Evolutionary conservation across 768 basidiomycete genomes (phyloP), one percentile per base, ranked within the genome.

Genomic region (Naganishia vishniacii): DNA sequence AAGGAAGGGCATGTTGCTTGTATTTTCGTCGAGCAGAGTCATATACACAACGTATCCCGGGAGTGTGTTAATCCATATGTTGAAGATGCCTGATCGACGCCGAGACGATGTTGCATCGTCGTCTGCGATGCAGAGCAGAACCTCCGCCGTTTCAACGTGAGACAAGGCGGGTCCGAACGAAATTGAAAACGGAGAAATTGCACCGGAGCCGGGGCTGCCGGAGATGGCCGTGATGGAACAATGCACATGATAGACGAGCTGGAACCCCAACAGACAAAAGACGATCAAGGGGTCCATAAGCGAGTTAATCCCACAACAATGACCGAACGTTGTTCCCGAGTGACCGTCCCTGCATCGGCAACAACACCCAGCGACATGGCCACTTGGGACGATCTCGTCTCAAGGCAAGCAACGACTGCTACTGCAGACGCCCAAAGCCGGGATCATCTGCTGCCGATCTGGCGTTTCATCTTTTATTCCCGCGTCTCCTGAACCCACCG

Each of bases 391-490:
- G 11, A 20, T 20, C 42, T 11, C 42, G 5, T 15, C n/a, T n/a
- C n/a, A n/a, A n/a, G n/a, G n/a, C n/a, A n/a, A n/a, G n/a, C n/a
- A n/a, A n/a, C n/a, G n/a, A n/a, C n/a, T n/a, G n/a, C n/a, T n/a
- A n/a, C n/a, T n/a, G n/a, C n/a, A n/a, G n/a, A n/a, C n/a, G n/a
- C n/a, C n/a, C n/a, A n/a, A n/a, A n/a, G n/a, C n/a, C n/a, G n/a
- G n/a, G n/a, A n/a, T n/a, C n/a, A n/a, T n/a, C n/a, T n/a, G n/a
- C 42, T 7, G 34, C 34, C 15, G 7, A 15, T 34, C 26, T 25
- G 34, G 37, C 53, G 53, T 56, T 56, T 56, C 53, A 56, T 56
- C 53, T 56, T n/a, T 40, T 56, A 12, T 23, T 32, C 31, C 37
- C 53, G 31, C 7, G 20, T 40, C 11, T 26, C 13, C 15, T 1